Conservation (phyloP, 192 early-diverging fungal species). For the Backusella luteola region DNA sequence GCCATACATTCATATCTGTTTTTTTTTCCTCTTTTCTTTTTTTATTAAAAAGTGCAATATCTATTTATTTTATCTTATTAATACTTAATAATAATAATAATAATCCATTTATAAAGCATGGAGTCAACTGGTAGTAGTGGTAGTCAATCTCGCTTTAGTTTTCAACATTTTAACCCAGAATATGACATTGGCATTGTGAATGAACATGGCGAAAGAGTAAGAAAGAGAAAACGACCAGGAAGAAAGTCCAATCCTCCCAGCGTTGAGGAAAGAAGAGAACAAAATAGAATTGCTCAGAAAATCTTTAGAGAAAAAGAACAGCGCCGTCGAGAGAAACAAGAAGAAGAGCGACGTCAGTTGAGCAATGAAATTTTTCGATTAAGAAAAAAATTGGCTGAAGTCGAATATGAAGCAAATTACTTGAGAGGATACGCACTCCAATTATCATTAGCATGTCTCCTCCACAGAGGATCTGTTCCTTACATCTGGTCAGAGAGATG, state of each 20-base stretch:
- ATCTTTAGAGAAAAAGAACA: slow-evolving; percentile 34
- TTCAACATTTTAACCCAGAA: slow-evolving; percentile 32
- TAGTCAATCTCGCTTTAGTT: slow-evolving; percentile 12
- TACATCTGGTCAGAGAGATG: slow-evolving; percentile 20
- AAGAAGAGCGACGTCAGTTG: slow-evolving; percentile 3
- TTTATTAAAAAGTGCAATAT: not conserved
- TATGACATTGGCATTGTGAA: slow-evolving; percentile 34
- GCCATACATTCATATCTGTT: not conserved
- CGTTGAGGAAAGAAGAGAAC: slow-evolving; percentile 26
- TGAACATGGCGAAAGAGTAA: slow-evolving; percentile 22
- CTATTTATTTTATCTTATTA: no score
- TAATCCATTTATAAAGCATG: not conserved
- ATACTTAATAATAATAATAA: not conserved
- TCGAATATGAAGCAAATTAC: slow-evolving; percentile 22
- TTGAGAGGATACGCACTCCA: slow-evolving; percentile 18
- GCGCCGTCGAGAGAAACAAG: slow-evolving; percentile 12
- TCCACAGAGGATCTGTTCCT: slow-evolving; percentile 16
- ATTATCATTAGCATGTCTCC: slow-evolving; percentile 2
- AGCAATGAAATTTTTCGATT: slow-evolving; percentile 3
- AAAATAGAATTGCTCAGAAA: slow-evolving; percentile 29
- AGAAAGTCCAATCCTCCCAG: slow-evolving; percentile 35
- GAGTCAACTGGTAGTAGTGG: not conserved
- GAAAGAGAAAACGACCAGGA: slow-evolving; percentile 31
- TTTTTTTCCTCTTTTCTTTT: not conserved
- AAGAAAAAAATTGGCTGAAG: not conserved